Evolutionary conservation across 306 rosid genomes (phyloP).

Genomic region (Lotus japonicus): DNA sequence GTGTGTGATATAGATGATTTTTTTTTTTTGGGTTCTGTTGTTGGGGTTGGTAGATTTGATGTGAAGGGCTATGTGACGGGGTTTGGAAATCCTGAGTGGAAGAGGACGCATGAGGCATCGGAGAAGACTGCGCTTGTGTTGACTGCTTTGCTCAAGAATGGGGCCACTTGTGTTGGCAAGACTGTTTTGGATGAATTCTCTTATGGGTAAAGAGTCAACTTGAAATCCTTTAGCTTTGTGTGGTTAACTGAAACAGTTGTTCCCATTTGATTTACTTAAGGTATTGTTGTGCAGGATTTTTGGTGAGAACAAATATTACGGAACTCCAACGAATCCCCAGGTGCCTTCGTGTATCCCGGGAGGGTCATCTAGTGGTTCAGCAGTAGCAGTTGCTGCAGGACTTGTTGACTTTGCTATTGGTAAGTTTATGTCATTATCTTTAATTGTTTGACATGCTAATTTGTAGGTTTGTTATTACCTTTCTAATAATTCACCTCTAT

Average conservation of each 20-base stretch:
- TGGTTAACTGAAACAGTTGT: not conserved
- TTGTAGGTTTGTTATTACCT: too few species aligned
- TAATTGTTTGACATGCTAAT: slow-evolving; percentile 4
- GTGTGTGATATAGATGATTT: not conserved
- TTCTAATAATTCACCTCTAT: too few species aligned
- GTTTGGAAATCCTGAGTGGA: slow-evolving; percentile 73
- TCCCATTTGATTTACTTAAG: slow-evolving; percentile 4
- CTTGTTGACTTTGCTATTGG: slow-evolving; percentile 78
- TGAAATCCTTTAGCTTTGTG: not conserved
- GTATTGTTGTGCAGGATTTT: slow-evolving; percentile 35
- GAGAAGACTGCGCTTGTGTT: slow-evolving; percentile 56
- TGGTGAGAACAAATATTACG: slow-evolving; percentile 64
- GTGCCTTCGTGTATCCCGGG: slow-evolving; percentile 50
- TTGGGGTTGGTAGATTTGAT: slow-evolving; percentile 44
- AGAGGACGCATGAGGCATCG: slow-evolving; percentile 47
- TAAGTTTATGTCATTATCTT: slow-evolving; percentile 21
- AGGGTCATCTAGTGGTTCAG: slow-evolving; percentile 75
- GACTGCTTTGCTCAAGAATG: slow-evolving; percentile 54
- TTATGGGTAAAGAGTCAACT: slow-evolving; percentile 46
- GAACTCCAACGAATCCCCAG: slow-evolving; percentile 64
- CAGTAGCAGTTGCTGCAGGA: slow-evolving; percentile 72
- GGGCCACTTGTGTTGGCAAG: slow-evolving; percentile 73
- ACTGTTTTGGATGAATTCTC: slow-evolving; percentile 76
- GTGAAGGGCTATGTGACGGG: slow-evolving; percentile 67
- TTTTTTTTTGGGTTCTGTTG: slow-evolving; percentile 1